phyloP scores from a whole-genome alignment of 2,329 filamentous ascomycete species.

The Trichoderma polysporum region DNA sequence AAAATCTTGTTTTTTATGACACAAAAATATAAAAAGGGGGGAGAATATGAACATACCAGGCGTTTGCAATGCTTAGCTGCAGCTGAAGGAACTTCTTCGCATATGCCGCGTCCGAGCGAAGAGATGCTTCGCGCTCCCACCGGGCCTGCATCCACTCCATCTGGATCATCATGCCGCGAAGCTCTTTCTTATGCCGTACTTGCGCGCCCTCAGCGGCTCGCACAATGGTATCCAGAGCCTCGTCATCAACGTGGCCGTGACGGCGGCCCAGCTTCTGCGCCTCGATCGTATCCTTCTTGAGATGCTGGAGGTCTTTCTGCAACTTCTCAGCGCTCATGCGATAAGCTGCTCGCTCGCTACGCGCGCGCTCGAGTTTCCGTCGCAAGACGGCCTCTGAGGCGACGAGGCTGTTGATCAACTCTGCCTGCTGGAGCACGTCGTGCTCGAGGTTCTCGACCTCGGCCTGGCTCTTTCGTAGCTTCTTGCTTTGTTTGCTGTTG shows the following conservation, averaged over 20 bases:
- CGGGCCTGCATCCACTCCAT: slow-evolving; percentile 87
- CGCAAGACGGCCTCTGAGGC: slow-evolving; percentile 60
- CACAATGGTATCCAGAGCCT: slow-evolving; percentile 58
- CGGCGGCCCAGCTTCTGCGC: slow-evolving; percentile 27
- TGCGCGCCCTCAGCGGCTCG: slow-evolving; percentile 62
- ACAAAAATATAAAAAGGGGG: not conserved
- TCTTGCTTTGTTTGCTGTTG: slow-evolving; percentile 54
- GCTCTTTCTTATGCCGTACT: slow-evolving; percentile 69
- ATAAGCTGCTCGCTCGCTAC: slow-evolving; percentile 62
- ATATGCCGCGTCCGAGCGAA: slow-evolving; percentile 78
- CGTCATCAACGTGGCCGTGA: slow-evolving; percentile 33
- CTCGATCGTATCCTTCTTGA: slow-evolving; percentile 36
- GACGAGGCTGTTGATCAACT: slow-evolving; percentile 58
- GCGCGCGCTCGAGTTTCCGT: slow-evolving; percentile 67
- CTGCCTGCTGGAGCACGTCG: slow-evolving; percentile 67
- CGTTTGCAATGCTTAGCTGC: slow-evolving; percentile 78
- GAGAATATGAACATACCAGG: slow-evolving; percentile 67
- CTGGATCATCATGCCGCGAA: slow-evolving; percentile 82
- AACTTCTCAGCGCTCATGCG: slow-evolving; percentile 55
- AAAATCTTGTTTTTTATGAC: not conserved
- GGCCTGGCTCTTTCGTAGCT: slow-evolving; percentile 62
- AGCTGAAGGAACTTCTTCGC: slow-evolving; percentile 82
- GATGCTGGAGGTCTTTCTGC: slow-evolving; percentile 49
- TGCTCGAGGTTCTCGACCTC: slow-evolving; percentile 70
- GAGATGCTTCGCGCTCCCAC: slow-evolving; percentile 74